Percentiles rank a stretch among this genome's conserved stretches.
phyloP scores from a whole-genome alignment of 202 grass and related monocot genomes.

The Cymbopogon flexuosus region DNA sequence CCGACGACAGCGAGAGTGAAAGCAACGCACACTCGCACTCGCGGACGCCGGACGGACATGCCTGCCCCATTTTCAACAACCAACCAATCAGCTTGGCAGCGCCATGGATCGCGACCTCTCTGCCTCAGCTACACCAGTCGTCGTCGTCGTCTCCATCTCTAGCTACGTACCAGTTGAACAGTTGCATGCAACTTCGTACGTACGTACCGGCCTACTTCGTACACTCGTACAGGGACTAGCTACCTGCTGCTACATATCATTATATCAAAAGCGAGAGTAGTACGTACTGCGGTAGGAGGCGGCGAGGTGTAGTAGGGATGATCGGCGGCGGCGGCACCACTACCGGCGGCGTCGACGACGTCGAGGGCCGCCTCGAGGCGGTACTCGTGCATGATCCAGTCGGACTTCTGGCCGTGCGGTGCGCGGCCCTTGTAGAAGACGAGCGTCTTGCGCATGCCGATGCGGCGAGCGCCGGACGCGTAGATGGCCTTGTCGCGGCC shows the following conservation, averaged over 20 bases:
- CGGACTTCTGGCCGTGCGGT: slow-evolving; percentile 83
- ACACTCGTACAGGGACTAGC: neutral
- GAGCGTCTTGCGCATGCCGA: slow-evolving; percentile 99
- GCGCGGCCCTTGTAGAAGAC: slow-evolving; percentile 95
- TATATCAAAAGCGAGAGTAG: neutral
- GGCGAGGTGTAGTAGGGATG: slow-evolving; percentile 11
- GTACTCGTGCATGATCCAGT: slow-evolving; percentile 99
- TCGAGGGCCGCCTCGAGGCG: slow-evolving; percentile 46
- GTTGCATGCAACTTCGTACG: neutral
- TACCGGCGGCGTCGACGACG: neutral
- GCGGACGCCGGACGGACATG: too few relatives aligned
- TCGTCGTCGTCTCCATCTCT: neutral
- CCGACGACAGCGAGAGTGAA: too few relatives aligned
- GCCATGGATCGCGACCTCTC: too few relatives aligned
- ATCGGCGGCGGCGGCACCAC: neutral
- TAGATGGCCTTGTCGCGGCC: slow-evolving; percentile 97
- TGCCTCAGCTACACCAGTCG: too few relatives aligned
- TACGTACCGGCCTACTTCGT: too few relatives aligned
- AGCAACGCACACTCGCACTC: too few relatives aligned
- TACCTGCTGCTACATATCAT: neutral
- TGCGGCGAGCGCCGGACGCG: slow-evolving; percentile 21
- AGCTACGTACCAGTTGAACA: neutral
- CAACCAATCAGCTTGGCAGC: too few relatives aligned
- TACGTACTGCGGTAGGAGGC: slow-evolving; percentile 34
- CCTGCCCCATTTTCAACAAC: too few relatives aligned